Conservation (phyloP, 2,329 filamentous ascomycete genomes). For the Diplodia sapinea region DNA sequence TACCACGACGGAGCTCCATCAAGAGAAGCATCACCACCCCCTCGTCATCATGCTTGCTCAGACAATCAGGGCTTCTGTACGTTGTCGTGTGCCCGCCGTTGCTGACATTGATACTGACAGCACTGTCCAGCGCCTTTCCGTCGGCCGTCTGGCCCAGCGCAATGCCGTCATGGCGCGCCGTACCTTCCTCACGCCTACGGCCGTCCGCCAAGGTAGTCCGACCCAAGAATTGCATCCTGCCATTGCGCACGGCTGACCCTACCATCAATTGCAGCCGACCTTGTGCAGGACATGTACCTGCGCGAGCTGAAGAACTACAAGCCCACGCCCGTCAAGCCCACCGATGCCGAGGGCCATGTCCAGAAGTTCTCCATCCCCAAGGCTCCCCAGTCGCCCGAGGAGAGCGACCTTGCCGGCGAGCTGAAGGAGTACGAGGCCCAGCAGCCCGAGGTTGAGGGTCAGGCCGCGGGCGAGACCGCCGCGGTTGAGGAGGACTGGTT, state of each 20-base stretch:
- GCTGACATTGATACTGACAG: constrained; percentile 26
- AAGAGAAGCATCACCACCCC: constrained; percentile 36
- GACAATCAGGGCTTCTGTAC: constrained; percentile 66
- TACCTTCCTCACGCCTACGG: constrained; percentile 67
- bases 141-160: constrained; percentile 65
- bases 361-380: constrained; percentile 83
- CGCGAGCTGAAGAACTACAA: constrained; percentile 97
- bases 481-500: constrained; percentile 77
- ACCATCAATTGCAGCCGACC: constrained; percentile 72
- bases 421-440: constrained; percentile 94
- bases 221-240: not conserved
- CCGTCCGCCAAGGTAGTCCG: constrained; percentile 64
- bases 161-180: constrained; percentile 63
- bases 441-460: constrained; percentile 92
- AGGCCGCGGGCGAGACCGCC: constrained; percentile 65
- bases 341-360: constrained; percentile 88
- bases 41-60: constrained; percentile 62
- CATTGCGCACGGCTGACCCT: constrained; percentile 33
- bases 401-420: constrained; percentile 88
- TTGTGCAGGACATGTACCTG: constrained; percentile 97
- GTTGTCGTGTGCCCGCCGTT: constrained; percentile 33
- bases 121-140: constrained; percentile 61
- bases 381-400: constrained; percentile 86
- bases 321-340: constrained; percentile 78
- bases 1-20: constrained; percentile 34